phyloP scores from a whole-genome alignment of 306 rosid genomes.

The Lupinus albus region DNA sequence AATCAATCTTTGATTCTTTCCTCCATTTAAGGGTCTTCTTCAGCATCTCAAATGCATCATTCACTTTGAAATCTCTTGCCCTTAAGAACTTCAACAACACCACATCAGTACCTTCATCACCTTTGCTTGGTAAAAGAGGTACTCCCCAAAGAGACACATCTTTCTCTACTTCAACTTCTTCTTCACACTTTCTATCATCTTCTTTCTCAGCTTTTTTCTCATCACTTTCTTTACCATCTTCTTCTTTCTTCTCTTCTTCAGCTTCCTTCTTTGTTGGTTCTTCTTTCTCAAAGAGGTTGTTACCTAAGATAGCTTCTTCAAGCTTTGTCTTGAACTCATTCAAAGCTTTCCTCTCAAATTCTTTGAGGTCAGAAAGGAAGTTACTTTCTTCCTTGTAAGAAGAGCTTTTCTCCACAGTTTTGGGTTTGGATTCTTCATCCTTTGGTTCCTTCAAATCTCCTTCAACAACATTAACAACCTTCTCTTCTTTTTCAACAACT shows the following conservation, averaged over 20 bases:
- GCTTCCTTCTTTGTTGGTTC: constrained; percentile 30
- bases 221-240: neutral
- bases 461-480: constrained; percentile 10
- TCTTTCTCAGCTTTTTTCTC: constrained; percentile 12
- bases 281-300: constrained; percentile 39
- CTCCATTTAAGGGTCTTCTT: constrained; percentile 58
- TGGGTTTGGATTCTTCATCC: constrained; percentile 36
- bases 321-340: constrained; percentile 47
- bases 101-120: constrained; percentile 44
- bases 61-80: constrained; percentile 55
- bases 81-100: constrained; percentile 52
- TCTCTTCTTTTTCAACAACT: neutral
- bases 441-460: neutral
- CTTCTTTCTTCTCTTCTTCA: neutral
- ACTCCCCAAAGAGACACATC: constrained; percentile 54
- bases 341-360: constrained; percentile 51
- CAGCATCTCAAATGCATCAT: constrained; percentile 57
- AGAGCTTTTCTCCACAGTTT: constrained; percentile 41
- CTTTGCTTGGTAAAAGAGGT: constrained; percentile 48
- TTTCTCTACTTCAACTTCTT: neutral
- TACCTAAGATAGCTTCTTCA: constrained; percentile 48
- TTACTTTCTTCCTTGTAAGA: constrained; percentile 58
- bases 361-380: constrained; percentile 53
- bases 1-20: constrained; percentile 51
- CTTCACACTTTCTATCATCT: constrained; percentile 25